A percentile compares a stretch with the other conserved stretches of the same genome.
These are phyloP conservation scores for Cornus florida DNA, from an alignment of 148 eudicot genomes.

Conservation along the genomic window DNA sequence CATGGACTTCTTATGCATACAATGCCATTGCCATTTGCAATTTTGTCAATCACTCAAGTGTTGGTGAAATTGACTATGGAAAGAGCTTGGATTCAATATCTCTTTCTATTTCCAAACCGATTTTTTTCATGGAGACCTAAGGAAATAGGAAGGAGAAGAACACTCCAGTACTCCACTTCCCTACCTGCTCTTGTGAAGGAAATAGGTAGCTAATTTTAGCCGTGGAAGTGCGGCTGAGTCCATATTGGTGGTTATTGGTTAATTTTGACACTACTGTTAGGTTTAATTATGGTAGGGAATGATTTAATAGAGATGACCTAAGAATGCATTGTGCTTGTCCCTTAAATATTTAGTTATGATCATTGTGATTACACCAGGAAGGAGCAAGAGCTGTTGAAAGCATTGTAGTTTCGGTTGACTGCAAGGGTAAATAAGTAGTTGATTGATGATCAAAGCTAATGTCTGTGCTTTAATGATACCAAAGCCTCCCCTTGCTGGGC, in stretches of 20 bases:
- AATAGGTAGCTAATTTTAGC: not conserved
- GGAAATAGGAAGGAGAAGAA: not conserved
- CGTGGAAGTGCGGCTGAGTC: not conserved
- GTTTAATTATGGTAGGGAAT: not conserved
- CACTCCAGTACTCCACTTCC: not conserved
- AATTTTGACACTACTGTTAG: not conserved
- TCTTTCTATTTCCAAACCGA: not conserved
- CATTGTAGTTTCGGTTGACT: not conserved
- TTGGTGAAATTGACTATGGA: not conserved
- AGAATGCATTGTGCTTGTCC: not conserved
- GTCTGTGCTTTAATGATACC: no score
- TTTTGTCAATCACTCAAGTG: no score
- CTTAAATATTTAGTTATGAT: not conserved
- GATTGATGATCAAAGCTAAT: not conserved
- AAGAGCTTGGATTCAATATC: not conserved
- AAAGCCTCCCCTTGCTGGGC: no score
- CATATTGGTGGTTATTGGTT: not conserved
- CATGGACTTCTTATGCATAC: no score
- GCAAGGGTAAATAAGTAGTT: not conserved
- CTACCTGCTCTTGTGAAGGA: not conserved
- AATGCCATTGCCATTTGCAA: no score
- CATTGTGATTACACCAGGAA: not conserved
- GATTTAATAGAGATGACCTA: not conserved
- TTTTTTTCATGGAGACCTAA: not conserved
- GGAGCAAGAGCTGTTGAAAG: not conserved